Evolutionary conservation across 768 basidiomycete genomes (phyloP).

Genomic region (Phanerochaete carnosa): DNA sequence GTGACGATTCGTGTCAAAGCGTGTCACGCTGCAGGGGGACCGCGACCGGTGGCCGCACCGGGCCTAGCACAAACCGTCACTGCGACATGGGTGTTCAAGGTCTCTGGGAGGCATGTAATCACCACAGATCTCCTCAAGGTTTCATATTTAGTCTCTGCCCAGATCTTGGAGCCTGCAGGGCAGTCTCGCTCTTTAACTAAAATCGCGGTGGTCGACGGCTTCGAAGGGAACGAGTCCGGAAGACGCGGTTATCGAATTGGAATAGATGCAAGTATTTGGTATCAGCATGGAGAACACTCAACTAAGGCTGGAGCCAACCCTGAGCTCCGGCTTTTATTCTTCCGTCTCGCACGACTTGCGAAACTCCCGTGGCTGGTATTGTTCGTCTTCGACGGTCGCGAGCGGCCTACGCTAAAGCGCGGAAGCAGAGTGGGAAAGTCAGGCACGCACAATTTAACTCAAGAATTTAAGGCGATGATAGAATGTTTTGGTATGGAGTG

Average conservation of each 20-base stretch:
- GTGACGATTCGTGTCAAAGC: conserved; percentile 1
- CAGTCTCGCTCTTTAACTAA: conserved; percentile 35
- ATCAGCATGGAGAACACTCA: conserved; percentile 25
- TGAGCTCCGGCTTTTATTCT: conserved; percentile 42
- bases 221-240: conserved; percentile 33
- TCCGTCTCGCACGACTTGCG: conserved; percentile 34
- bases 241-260: conserved; percentile 37
- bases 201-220: conserved; percentile 36
- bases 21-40: neutral
- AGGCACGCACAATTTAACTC: conserved; percentile 20
- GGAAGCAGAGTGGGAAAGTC: conserved; percentile 28
- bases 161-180: conserved; percentile 39
- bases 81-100: conserved; percentile 22
- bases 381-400: conserved; percentile 46
- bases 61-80: neutral
- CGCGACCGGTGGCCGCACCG: neutral
- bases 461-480: conserved; percentile 19
- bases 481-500: conserved; percentile 26
- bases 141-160: neutral
- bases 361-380: conserved; percentile 38
- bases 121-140: neutral
- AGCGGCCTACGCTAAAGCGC: conserved; percentile 39
- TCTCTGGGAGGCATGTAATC: conserved; percentile 22
- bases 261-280: conserved; percentile 38
- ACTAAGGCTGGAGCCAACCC: conserved; percentile 36